Conservation (phyloP, 345 rosid genomes). For the Eucalyptus victrix region DNA sequence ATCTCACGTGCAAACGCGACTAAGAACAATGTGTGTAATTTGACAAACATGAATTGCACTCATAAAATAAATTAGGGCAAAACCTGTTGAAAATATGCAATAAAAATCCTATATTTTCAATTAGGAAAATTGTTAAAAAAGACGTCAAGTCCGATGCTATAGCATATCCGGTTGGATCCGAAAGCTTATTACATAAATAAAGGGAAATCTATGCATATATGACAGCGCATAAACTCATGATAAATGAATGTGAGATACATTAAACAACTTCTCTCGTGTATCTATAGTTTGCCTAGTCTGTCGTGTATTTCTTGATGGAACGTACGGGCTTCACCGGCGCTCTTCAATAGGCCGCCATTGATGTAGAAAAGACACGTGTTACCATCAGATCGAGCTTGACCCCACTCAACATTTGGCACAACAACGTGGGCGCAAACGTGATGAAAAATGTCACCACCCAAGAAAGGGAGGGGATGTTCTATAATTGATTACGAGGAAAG, state of each 20-base stretch:
- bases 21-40: background rate
- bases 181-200: background rate
- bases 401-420: too few species aligned
- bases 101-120: rapidly evolving
- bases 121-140: rapidly evolving
- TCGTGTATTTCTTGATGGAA: background rate
- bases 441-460: too few species aligned
- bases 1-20: too few species aligned
- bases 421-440: too few species aligned
- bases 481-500: too few species aligned
- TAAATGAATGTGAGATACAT: background rate
- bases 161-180: rapidly evolving
- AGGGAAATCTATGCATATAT: background rate
- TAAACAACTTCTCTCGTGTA: background rate
- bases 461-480: too few species aligned
- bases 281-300: background rate
- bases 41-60: background rate
- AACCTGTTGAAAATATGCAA: background rate
- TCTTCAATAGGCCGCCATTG: too few species aligned
- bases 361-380: background rate
- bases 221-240: background rate
- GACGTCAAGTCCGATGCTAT: rapidly evolving
- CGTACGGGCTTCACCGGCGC: background rate
- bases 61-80: background rate
- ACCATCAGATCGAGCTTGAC: too few species aligned